Base-by-base conservation (phyloP, 2,329 filamentous ascomycete species). In the Fusarium abutilonis region DNA sequence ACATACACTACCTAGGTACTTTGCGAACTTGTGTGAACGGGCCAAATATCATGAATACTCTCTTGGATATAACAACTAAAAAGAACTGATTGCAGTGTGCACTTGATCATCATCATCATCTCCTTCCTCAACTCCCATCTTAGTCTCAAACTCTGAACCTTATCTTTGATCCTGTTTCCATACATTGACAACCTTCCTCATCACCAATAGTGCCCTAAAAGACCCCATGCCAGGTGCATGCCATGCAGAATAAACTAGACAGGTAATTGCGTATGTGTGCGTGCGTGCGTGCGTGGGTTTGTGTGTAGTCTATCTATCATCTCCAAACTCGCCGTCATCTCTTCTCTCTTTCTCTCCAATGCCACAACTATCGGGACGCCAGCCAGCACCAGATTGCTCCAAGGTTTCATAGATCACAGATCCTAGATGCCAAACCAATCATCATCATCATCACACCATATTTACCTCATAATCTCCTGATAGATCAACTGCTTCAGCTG, bases 401-500 rank as follows among this genome's bases (percentile, higher is more conserved):
- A 31, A 50, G n/a, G 39, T 28, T 34, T 46, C 36, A 36, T 31
- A 26, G 49, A 63, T 64, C 54, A 9, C 41, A 55, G 48, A 64
- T 56, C 60, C 40, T 17, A 56, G 45, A 56, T 47, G 32, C 38
- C 31, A 39, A 41, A 21, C 26, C 34, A 8, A 52, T 34, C 32
- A 26, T 50, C 38, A 34, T 11, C 17, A 29, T 42, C 46, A 38
- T 28, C 38, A 26, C 23, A 26, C 47, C 48, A 29, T 23, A 38
- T 68, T 72, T 73, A 87, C 76, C 84, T 82, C 84, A 87, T 98
- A 73, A 98, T 98, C 82, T 99, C 95, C 77, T 97, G 89, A 80
- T 94, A 99, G 78, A 99, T 99, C 75, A 99, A 83, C 74, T 95
- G 86, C 84, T 98, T 98, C 77, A 99, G 80, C 80, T 99, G 93